These are phyloP conservation scores for Salicornia ramosissima DNA, from an alignment of 148 eudicot genomes.

Conservation along the genomic window DNA sequence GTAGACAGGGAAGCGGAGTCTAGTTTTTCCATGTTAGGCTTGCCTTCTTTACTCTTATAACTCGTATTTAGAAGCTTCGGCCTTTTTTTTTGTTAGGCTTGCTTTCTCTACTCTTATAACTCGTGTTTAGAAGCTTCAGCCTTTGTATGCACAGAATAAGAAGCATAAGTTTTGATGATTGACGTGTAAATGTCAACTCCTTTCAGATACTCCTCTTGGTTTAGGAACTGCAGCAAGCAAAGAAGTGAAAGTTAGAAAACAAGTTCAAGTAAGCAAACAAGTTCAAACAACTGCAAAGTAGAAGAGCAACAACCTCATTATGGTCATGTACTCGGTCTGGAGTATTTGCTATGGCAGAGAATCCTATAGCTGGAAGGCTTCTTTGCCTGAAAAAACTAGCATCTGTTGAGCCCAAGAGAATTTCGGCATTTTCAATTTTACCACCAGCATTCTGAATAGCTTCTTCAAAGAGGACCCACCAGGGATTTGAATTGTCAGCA, in stretches of 20 bases:
- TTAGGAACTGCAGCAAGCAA: conserved; percentile 21
- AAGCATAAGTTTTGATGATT: conserved; percentile 23
- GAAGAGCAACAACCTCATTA: conserved; percentile 39
- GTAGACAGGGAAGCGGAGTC: neutral
- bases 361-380: conserved; percentile 84
- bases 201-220: conserved; percentile 24
- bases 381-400: conserved; percentile 64
- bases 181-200: conserved; percentile 16
- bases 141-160: conserved; percentile 1
- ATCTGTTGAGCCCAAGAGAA: conserved; percentile 80
- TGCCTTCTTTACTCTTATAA: neutral
- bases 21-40: neutral
- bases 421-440: conserved; percentile 65
- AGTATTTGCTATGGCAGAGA: conserved; percentile 88
- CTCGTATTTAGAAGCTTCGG: conserved; percentile 13
- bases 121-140: conserved; percentile 12
- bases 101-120: neutral
- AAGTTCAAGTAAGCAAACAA: neutral
- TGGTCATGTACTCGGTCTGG: conserved; percentile 77
- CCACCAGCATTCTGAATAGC: conserved; percentile 56
- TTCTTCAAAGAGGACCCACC: conserved; percentile 76
- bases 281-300: neutral
- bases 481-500: conserved; percentile 63
- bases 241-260: neutral
- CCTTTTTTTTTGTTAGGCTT: too few relatives aligned